These are phyloP conservation scores for Fragilaria radians DNA, from an alignment of 108 stramenopile species.

Conservation along the genomic window DNA sequence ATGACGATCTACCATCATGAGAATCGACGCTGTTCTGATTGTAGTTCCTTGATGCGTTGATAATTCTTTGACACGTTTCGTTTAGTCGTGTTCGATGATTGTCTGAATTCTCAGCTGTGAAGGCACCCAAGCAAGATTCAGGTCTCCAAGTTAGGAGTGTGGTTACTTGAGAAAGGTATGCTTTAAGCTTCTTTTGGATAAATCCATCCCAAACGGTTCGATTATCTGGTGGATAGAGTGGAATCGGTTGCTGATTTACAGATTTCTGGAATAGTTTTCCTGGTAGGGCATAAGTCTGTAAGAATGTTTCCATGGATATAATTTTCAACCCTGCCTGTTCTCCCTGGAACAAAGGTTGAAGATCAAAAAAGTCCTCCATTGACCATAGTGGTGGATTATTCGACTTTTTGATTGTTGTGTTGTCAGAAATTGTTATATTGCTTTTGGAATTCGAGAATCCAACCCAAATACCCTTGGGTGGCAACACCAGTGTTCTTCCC, in stretches of 20 bases:
- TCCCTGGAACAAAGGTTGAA: no score
- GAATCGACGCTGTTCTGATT: no score
- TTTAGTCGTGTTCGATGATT: constrained; percentile 39
- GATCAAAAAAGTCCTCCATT: no score
- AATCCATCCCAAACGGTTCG: constrained; percentile 60
- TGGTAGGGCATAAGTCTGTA: constrained; percentile 44
- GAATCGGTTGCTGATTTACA: constrained; percentile 38
- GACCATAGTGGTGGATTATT: no score
- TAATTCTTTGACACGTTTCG: constrained; percentile 23
- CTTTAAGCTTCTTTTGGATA: constrained; percentile 27
- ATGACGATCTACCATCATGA: no score
- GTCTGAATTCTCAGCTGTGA: constrained; percentile 38
- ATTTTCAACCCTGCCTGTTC: constrained; percentile 65
- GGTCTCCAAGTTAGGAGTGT: constrained; percentile 47
- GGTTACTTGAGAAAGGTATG: constrained; percentile 28
- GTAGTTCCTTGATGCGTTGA: constrained; percentile 5
- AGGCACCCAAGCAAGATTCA: constrained; percentile 46
- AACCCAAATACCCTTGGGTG: constrained; percentile 77
- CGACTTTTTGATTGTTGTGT: no score
- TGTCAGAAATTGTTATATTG: no score
- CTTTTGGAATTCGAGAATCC: no score
- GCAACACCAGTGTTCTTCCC: constrained; percentile 80
- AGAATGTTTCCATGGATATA: constrained; percentile 75
- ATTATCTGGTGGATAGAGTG: constrained; percentile 59
- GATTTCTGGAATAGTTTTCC: constrained; percentile 40